These are phyloP conservation scores for Talaromyces ruber DNA, from an alignment of 495 filamentous ascomycete genomes.

Conservation along the genomic window DNA sequence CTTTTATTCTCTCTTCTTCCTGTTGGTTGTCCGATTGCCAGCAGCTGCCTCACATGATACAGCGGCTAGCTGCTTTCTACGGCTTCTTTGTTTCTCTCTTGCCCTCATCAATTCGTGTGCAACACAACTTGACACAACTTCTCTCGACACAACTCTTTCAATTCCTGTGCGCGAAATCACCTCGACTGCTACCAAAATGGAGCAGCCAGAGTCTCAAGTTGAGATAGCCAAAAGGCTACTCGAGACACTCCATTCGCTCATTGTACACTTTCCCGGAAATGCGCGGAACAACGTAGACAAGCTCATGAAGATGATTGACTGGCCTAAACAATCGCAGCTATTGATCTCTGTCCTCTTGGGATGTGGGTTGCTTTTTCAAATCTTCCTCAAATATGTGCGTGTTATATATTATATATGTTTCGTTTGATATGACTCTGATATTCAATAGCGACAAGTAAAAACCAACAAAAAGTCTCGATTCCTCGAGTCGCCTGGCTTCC, in stretches of 20 bases:
- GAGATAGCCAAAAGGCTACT: background rate
- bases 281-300: background rate
- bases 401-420: background rate
- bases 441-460: background rate
- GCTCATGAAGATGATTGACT: background rate
- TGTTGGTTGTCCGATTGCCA: background rate
- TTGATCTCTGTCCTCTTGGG: background rate
- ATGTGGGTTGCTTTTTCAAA: background rate
- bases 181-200: background rate
- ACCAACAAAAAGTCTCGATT: background rate
- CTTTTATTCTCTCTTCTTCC: background rate
- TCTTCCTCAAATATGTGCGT: background rate
- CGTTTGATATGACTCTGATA: background rate
- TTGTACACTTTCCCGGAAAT: background rate
- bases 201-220: background rate
- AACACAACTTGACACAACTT: background rate
- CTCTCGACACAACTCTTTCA: background rate
- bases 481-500: constrained; percentile 12
- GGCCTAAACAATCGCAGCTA: background rate
- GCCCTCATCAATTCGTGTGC: background rate
- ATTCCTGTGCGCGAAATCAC: background rate
- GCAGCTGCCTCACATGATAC: background rate
- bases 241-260: background rate
- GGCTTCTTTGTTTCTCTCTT: background rate
- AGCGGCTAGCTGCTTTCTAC: background rate